Percentiles rank a stretch among this genome's conserved stretches.
These are phyloP conservation scores for Mycena sp. DNA, from an alignment of 1,284 basidiomycete genomes.

Conservation along the genomic window DNA sequence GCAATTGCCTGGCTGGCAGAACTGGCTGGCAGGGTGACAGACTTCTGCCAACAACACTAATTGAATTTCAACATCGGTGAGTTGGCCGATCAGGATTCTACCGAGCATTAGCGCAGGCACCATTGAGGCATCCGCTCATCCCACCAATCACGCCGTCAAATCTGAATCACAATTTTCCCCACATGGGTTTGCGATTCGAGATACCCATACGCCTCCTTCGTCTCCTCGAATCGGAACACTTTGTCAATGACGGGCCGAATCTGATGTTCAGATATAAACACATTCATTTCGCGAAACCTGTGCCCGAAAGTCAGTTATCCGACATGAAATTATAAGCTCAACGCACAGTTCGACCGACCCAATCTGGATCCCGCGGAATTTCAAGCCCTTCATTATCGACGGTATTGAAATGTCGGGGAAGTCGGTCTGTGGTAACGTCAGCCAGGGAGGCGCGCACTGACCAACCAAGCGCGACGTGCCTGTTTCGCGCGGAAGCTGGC, in stretches of 20 bases:
- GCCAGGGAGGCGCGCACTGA: constrained; percentile 38
- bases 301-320: background rate
- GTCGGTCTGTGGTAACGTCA: constrained; percentile 46
- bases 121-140: too few species aligned
- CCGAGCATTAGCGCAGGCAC: too few species aligned
- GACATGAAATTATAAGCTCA: background rate
- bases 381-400: constrained; percentile 31
- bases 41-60: too few species aligned
- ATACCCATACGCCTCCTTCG: constrained; percentile 54
- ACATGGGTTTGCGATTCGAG: constrained; percentile 55
- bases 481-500: background rate
- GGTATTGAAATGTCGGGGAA: background rate
- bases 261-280: constrained; percentile 49
- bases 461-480: background rate
- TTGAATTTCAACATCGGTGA: too few species aligned
- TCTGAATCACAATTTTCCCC: constrained; percentile 56
- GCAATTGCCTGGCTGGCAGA: too few species aligned
- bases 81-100: too few species aligned
- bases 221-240: constrained; percentile 59
- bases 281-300: constrained; percentile 57
- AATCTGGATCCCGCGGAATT: constrained; percentile 10
- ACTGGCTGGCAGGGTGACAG: too few species aligned
- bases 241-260: constrained; percentile 60
- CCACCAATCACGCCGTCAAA: too few species aligned
- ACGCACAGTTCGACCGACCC: background rate